These are phyloP conservation scores for Trichoderma asperelloides DNA, from an alignment of 495 filamentous ascomycete species.

Conservation along the genomic window DNA sequence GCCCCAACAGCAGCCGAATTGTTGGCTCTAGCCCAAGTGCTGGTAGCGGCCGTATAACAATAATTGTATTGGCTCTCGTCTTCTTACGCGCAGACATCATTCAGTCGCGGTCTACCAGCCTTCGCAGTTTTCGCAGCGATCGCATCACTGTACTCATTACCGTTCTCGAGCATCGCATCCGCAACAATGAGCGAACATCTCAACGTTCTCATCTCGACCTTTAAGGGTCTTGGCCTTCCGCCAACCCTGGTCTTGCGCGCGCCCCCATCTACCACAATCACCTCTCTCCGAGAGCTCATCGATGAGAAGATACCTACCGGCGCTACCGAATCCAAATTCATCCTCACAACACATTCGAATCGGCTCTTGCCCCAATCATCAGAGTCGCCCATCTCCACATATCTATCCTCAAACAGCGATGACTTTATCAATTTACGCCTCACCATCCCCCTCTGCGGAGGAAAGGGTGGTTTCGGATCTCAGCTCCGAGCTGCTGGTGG, in stretches of 20 bases:
- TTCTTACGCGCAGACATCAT: background rate
- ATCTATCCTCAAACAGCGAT: conserved; percentile 41
- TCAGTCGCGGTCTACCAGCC: background rate
- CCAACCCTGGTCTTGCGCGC: conserved; percentile 66
- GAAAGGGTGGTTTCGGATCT: conserved; percentile 95
- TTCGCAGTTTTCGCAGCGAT: background rate
- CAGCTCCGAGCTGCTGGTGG: conserved; percentile 94
- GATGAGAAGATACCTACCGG: conserved; percentile 50
- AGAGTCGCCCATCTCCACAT: conserved; percentile 40
- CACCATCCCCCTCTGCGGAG: conserved; percentile 65
- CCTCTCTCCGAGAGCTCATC: conserved; percentile 55
- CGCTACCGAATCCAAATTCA: conserved; percentile 42
- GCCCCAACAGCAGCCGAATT: background rate
- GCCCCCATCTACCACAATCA: conserved; percentile 53
- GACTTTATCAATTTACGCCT: conserved; percentile 75
- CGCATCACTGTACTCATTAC: background rate
- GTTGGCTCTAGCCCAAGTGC: no score
- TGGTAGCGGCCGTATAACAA: background rate
- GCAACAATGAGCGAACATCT: conserved; percentile 45
- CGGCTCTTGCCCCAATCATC: conserved; percentile 48
- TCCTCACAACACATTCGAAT: conserved; percentile 76
- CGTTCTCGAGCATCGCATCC: background rate
- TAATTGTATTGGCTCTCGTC: background rate
- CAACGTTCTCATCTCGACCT: conserved; percentile 76
- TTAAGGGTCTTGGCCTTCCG: conserved; percentile 73